phyloP scores from a whole-genome alignment of 192 early-diverging fungal species.

The Endogone sp. region DNA sequence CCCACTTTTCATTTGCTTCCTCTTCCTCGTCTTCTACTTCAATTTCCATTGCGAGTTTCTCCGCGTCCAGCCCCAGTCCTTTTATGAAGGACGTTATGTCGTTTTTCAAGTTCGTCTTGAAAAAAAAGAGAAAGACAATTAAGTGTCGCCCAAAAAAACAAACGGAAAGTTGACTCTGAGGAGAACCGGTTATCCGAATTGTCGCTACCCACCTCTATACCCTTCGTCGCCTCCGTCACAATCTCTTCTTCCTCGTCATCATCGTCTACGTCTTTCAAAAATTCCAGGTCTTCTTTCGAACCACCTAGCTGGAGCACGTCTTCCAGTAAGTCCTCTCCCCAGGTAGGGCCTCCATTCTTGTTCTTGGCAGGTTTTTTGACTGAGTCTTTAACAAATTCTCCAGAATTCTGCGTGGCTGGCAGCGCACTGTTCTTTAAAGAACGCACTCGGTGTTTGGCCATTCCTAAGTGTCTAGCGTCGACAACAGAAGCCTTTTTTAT shows the following conservation, averaged over 20 bases:
- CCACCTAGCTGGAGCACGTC: constrained; percentile 32
- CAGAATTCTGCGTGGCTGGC: not conserved
- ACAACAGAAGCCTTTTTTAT: too few relatives aligned
- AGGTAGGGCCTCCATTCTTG: not conserved
- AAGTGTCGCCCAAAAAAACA: not conserved
- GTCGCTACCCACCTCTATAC: constrained; percentile 6
- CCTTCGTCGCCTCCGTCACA: not conserved
- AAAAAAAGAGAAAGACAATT: not conserved
- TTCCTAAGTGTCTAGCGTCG: too few relatives aligned
- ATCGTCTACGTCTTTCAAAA: constrained; percentile 22
- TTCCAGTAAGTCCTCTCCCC: constrained; percentile 5
- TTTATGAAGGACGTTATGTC: constrained; percentile 29
- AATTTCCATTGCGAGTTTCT: constrained; percentile 6
- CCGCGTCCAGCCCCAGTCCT: constrained; percentile 18
- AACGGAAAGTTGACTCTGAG: not conserved
- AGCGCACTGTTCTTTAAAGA: not conserved
- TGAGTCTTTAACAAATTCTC: too few relatives aligned
- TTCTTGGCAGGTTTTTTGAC: not conserved
- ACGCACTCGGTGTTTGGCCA: too few relatives aligned
- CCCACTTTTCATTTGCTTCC: constrained; percentile 17
- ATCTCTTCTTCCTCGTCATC: constrained; percentile 19
- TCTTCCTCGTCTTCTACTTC: constrained; percentile 10
- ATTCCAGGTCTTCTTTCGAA: constrained; percentile 28
- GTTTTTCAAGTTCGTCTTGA: constrained; percentile 16
- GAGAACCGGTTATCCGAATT: not conserved